These are phyloP conservation scores for Yarrowia sp. DNA, from an alignment of 805 yeast species.

Conservation along the genomic window DNA sequence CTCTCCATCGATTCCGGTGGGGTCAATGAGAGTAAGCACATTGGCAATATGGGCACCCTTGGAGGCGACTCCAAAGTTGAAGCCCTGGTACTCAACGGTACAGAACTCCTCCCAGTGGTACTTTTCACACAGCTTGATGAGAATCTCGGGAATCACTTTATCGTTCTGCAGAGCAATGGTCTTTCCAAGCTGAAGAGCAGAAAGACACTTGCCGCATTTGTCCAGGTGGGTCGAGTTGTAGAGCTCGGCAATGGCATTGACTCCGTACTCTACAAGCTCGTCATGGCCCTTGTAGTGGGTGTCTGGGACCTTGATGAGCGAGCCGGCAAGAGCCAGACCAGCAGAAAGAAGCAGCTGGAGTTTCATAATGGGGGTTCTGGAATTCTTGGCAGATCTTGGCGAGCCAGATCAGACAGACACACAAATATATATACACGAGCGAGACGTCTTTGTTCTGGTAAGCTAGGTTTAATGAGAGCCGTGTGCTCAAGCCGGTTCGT, in stretches of 20 bases:
- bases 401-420: neutral
- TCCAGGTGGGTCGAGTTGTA: constrained; percentile 30
- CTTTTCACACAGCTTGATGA: constrained; percentile 23
- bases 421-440: neutral
- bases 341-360: constrained; percentile 10
- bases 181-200: constrained; percentile 21
- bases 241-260: constrained; percentile 24
- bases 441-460: neutral
- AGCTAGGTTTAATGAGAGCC: constrained; percentile 18
- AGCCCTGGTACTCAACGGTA: constrained; percentile 23
- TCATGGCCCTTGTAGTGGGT: constrained; percentile 10
- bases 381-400: constrained; percentile 22
- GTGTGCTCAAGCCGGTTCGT: neutral
- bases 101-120: constrained; percentile 34
- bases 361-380: neutral
- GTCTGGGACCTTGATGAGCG: constrained; percentile 25
- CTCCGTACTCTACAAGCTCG: constrained; percentile 25
- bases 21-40: constrained; percentile 59
- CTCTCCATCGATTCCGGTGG: constrained; percentile 61
- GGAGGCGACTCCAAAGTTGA: constrained; percentile 31
- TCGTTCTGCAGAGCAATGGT: constrained; percentile 31
- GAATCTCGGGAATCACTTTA: constrained; percentile 30
- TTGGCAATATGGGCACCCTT: constrained; percentile 54
- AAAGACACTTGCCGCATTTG: constrained; percentile 23
- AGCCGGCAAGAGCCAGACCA: constrained; percentile 20